Evolutionary conservation across 2,329 filamentous ascomycete species (phyloP).

Genomic region (Trichophyton benhamiae): DNA sequence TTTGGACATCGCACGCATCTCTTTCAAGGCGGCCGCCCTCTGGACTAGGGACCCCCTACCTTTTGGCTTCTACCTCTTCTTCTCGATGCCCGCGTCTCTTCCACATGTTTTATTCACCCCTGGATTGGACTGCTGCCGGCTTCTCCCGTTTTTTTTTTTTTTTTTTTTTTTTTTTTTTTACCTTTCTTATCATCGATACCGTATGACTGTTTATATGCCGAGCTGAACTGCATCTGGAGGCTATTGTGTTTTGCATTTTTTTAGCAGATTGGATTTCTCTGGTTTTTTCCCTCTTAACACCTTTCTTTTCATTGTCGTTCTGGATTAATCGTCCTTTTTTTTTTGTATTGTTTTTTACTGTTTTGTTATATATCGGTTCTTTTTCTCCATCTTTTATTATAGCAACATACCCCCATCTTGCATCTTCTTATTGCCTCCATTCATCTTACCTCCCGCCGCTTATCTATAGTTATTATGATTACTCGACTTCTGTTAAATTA

Average conservation of each 20-base stretch:
- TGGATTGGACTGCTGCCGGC: neutral
- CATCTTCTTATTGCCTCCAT: neutral
- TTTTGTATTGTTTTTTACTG: neutral
- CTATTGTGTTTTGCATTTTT: slow-evolving; percentile 6
- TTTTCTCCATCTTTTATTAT: neutral
- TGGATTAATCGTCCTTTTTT: neutral
- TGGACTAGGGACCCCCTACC: slow-evolving; percentile 3
- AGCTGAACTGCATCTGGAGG: slow-evolving; percentile 5
- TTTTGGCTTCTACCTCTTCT: neutral
- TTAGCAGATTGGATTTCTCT: slow-evolving; percentile 1
- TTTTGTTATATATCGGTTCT: neutral
- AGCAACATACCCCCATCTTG: slow-evolving; percentile 2
- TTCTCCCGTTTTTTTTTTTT: neutral
- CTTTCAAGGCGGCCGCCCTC: slow-evolving; percentile 2
- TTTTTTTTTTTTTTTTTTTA: no score
- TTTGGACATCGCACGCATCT: neutral
- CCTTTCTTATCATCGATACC: neutral
- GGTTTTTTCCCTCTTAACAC: neutral
- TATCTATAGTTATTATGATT: neutral
- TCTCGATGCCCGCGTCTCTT: neutral
- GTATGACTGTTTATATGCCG: slow-evolving; percentile 1
- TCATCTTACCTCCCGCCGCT: no score
- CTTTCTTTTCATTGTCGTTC: neutral
- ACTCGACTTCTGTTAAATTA: neutral
- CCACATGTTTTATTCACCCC: neutral